Base-by-base conservation (phyloP, 2,329 filamentous ascomycete species). In the Aquanectria penicillioides region DNA sequence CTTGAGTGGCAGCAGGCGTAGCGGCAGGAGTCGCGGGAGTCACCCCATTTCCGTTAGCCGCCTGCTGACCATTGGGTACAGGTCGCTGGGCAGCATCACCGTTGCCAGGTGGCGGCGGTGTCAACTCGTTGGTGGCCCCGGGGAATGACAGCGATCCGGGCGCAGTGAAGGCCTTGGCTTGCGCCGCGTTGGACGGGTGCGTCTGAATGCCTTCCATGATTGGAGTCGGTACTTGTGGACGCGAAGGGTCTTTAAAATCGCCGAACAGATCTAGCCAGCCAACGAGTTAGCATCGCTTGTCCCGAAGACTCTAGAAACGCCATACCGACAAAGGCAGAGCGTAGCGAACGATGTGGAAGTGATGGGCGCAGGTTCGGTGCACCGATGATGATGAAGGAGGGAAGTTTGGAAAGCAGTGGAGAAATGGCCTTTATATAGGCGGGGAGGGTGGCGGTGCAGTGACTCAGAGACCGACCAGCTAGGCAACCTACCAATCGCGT, bases 81-180 rank as follows among this genome's bases (percentile, higher is more conserved):
- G 73, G 66, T 52, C 70, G 72, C 67, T 77, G 75, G 52, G 66
- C 62, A 38, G 66, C 66, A 37, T 90, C 90, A 75, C 88, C 89
- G 71, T 90, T 90, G 64, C 86, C 89, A 60, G 87, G 86, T 37
- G 92, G 92, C 63, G 92, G 92, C 58, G 68, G 68, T 46, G 92
- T 94, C 75, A 97, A 77, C 74, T 97, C 93, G 70, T 88, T 88
- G 71, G 89, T 88, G 63, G 89, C 92, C 74, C 91, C 91, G 50
- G 94, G 94, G 78, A 96, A 98, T 61, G 94, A 97, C 69, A 98
- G 85, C 70, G 93, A 97, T 66, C 92, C 91, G 55, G 94, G 92
- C 60, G 93, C 93, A 71, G 94, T 97, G 80, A 98, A 97, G 75
- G 92, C 93, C 85, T 95, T 95, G 66, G 95, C 95, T 86, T 98